A percentile compares a stretch with the other conserved stretches of the same genome.
Conservation (phyloP, 2,329 filamentous ascomycete species). For the Passalora sequoiae region DNA sequence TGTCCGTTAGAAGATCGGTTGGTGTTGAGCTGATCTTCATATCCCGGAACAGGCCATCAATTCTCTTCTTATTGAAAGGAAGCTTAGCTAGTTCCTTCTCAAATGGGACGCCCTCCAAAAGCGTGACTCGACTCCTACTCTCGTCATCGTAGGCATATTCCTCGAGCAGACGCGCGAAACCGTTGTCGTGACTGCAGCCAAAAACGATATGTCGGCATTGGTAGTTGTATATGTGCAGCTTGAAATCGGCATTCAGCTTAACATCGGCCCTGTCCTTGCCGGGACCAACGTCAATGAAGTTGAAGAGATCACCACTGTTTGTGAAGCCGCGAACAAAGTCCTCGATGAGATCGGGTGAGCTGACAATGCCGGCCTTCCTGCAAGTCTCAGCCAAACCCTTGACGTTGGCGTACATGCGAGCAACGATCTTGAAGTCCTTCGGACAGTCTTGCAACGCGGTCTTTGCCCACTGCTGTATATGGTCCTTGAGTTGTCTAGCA, state of each 20-base stretch:
- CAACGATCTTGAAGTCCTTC: conserved; percentile 45
- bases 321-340: conserved; percentile 55
- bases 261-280: conserved; percentile 55
- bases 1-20: conserved; percentile 24
- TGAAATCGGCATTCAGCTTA: conserved; percentile 56
- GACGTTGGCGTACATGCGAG: conserved; percentile 44
- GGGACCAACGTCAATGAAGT: conserved; percentile 57
- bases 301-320: conserved; percentile 52
- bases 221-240: conserved; percentile 51
- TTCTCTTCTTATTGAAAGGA: conserved; percentile 48
- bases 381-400: conserved; percentile 24
- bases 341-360: conserved; percentile 36
- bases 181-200: conserved; percentile 54
- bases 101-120: conserved; percentile 54
- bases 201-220: conserved; percentile 58
- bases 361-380: conserved; percentile 41
- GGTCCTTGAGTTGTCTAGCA: conserved; percentile 49
- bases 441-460: conserved; percentile 21
- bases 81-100: conserved; percentile 47
- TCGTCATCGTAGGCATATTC: conserved; percentile 44
- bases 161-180: conserved; percentile 51
- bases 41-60: conserved; percentile 51
- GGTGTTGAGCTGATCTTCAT: conserved; percentile 38
- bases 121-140: conserved; percentile 38
- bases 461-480: conserved; percentile 43